Conservation (phyloP, 495 filamentous ascomycete species). For the Aspergillus affinis region DNA sequence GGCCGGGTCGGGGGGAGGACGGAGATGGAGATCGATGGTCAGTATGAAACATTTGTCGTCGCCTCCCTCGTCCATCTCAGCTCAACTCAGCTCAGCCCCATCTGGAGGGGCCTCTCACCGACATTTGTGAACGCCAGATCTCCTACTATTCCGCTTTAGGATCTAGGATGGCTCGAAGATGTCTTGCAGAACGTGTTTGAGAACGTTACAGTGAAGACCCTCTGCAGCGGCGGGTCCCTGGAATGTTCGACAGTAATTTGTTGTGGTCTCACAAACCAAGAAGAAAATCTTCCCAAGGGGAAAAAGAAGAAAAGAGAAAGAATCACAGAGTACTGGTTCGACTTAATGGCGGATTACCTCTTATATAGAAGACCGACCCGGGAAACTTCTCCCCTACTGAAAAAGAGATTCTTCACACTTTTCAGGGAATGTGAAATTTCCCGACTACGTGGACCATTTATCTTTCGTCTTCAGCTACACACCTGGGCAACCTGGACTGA, state of each 20-base stretch:
- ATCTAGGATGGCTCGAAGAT: not conserved
- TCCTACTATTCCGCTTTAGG: not conserved
- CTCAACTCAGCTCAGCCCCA: not conserved
- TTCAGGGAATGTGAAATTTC: slow-evolving; percentile 6
- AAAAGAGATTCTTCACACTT: slow-evolving; percentile 10
- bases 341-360: not conserved
- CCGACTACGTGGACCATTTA: slow-evolving; percentile 39
- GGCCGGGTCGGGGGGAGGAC: not conserved
- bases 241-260: not conserved
- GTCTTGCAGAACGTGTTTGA: not conserved
- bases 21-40: too few relatives aligned
- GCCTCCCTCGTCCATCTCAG: not conserved
- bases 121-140: not conserved
- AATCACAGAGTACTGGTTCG: too few relatives aligned
- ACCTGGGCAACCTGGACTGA: slow-evolving; percentile 23
- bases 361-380: not conserved
- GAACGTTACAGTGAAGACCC: not conserved
- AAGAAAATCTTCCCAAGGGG: not conserved
- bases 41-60: not conserved
- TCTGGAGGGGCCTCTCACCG: not conserved
- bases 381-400: not conserved
- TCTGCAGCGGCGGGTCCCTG: not conserved
- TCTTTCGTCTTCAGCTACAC: slow-evolving; percentile 14
- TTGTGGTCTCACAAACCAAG: not conserved
- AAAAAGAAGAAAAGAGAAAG: not conserved